Evolutionary conservation across 306 rosid genomes (phyloP), one percentile per base, ranked within the genome.

Genomic region (Prunus davidiana): DNA sequence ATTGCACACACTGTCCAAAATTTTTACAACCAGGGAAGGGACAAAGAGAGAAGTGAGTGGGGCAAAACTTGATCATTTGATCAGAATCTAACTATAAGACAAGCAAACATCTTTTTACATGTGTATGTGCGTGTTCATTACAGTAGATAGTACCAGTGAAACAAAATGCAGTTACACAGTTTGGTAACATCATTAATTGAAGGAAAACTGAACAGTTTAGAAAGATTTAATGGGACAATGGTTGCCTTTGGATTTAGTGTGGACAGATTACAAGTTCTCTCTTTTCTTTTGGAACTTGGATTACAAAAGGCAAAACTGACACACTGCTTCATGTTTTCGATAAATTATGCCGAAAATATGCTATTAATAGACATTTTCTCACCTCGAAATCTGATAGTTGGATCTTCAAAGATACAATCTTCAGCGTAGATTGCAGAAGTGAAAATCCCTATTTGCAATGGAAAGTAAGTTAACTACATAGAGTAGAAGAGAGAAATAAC

Each of bases 311-410:
- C 51, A 12, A 34, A 34, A 11, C 52, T 49, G 52, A 49, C 16
- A 49, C 52, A 49, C 43, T 38, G 18, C 52, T 49, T 49, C 52
- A 49, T 3, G 5, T 49, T 49, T 49, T 38, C 43, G 43, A 38
- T 38, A 38, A 7, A 9, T 7, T 38, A 38, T 7, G 9, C 43
- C 9, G 9, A 38, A 38, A 38, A 38, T 38, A 38, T 38, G 43
- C 43, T 38, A 38, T 38, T 38, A 38, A 38, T 38, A 38, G 43
- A 38, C 9, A 79, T 82, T 78, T 74, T 51, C 77, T 80, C 83
- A 89, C 97, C 98, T 55, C 78, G 87, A 83, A 94, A 94, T 67
- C 80, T 82, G 65, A 91, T 92, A 22, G 97, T 94, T 80, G 98
- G 97, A 81, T 94, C 98, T 85, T 94, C 95, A 56, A 94, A 94